A percentile compares a stretch with the other conserved stretches of the same genome.
phyloP scores from a whole-genome alignment of 352 stramenopile species.

The Stephanocyclus meneghinianus region DNA sequence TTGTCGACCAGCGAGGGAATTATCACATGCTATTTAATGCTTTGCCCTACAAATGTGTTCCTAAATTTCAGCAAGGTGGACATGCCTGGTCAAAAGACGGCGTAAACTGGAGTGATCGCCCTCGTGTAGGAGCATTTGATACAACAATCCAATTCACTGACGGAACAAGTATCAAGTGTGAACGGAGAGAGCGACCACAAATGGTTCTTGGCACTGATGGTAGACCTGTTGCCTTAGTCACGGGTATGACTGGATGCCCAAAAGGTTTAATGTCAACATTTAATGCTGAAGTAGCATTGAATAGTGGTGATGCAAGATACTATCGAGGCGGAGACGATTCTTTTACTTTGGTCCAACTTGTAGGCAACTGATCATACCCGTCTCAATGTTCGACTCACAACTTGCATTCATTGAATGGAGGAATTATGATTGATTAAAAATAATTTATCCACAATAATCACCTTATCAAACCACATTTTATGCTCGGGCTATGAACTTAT shows the following conservation, averaged over 20 bases:
- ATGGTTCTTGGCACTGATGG: slow-evolving; percentile 37
- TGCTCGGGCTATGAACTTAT: too few species aligned
- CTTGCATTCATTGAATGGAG: neutral
- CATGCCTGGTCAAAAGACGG: slow-evolving; percentile 53
- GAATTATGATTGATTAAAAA: neutral
- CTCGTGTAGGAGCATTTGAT: slow-evolving; percentile 44
- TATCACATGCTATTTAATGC: slow-evolving; percentile 59
- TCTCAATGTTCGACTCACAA: neutral
- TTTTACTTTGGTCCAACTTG: slow-evolving; percentile 47
- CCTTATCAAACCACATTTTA: too few species aligned
- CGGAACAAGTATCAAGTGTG: slow-evolving; percentile 43
- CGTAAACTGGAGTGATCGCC: slow-evolving; percentile 30
- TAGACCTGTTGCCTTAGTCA: slow-evolving; percentile 34
- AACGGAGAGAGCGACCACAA: slow-evolving; percentile 49
- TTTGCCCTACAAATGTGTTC: slow-evolving; percentile 47
- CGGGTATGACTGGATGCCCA: slow-evolving; percentile 42
- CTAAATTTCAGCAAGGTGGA: slow-evolving; percentile 51
- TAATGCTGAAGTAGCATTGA: neutral
- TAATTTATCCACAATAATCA: neutral
- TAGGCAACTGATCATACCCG: slow-evolving; percentile 1
- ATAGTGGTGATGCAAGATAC: neutral
- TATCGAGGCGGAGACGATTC: slow-evolving; percentile 43
- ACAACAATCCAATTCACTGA: slow-evolving; percentile 50
- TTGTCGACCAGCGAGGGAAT: slow-evolving; percentile 47
- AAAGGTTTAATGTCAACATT: slow-evolving; percentile 11